These are phyloP conservation scores for Cryptococcus maquisensis DNA, from an alignment of 1,284 basidiomycete species.

Conservation along the genomic window DNA sequence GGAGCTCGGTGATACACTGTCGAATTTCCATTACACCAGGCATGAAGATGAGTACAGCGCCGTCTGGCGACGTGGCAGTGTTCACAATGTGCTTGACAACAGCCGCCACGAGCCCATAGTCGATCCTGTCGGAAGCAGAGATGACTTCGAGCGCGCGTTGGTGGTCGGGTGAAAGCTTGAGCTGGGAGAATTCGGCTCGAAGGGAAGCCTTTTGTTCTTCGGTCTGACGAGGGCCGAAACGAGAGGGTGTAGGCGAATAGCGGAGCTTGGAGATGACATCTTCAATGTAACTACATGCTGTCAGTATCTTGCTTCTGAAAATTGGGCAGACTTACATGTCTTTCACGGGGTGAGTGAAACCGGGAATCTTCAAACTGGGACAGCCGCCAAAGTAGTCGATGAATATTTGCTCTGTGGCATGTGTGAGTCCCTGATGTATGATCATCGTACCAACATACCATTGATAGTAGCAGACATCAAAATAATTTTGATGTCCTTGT, in stretches of 20 bases:
- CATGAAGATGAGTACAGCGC: constrained; percentile 79
- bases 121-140: constrained; percentile 62
- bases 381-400: constrained; percentile 72
- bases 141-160: constrained; percentile 62
- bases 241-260: constrained; percentile 45
- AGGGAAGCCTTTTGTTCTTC: constrained; percentile 55
- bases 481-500: constrained; percentile 63
- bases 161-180: constrained; percentile 57
- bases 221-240: constrained; percentile 51
- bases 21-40: constrained; percentile 84
- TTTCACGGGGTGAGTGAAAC: constrained; percentile 71
- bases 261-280: constrained; percentile 63
- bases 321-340: constrained; percentile 57
- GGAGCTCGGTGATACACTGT: constrained; percentile 69
- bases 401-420: constrained; percentile 60
- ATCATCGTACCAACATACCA: constrained; percentile 34
- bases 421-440: constrained; percentile 7
- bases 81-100: constrained; percentile 64
- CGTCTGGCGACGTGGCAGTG: constrained; percentile 51
- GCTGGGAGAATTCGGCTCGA: constrained; percentile 54
- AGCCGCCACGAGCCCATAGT: constrained; percentile 71
- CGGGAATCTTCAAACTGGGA: constrained; percentile 78
- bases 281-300: constrained; percentile 67
- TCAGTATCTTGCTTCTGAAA: not conserved
- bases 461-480: constrained; percentile 72